These are phyloP conservation scores for Papilionanthe hybrid DNA, from an alignment of 116 monocot species.

Conservation along the genomic window DNA sequence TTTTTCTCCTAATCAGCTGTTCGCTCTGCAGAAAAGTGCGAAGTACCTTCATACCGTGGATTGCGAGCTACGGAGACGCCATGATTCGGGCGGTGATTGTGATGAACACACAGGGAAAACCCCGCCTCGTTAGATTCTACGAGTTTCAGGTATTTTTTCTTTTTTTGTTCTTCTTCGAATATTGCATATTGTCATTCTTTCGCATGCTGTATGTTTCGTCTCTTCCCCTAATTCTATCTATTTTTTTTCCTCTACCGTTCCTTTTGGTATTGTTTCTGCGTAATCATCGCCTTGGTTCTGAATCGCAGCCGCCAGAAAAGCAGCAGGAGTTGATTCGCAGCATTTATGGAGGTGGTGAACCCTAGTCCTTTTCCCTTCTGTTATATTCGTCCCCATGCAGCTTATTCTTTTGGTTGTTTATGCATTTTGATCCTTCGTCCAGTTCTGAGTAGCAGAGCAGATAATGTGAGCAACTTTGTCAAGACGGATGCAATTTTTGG, in stretches of 20 bases:
- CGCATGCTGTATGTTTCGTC: background rate
- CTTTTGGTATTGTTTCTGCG: background rate
- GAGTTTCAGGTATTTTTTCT: slow-evolving; percentile 49
- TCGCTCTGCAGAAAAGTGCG: background rate
- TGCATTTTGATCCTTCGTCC: slow-evolving; percentile 1
- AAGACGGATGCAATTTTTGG: slow-evolving; percentile 71
- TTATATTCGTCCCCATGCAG: background rate
- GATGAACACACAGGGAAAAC: slow-evolving; percentile 83
- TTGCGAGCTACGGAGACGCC: background rate
- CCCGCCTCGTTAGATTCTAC: slow-evolving; percentile 86
- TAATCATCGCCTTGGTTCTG: background rate
- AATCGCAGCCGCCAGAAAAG: slow-evolving; percentile 76
- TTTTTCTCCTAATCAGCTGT: too few species aligned
- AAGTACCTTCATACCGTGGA: background rate
- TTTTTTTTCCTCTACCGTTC: background rate
- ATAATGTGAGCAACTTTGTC: slow-evolving; percentile 76
- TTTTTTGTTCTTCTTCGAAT: background rate
- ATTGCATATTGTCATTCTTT: background rate
- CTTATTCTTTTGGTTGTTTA: background rate
- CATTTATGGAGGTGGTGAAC: slow-evolving; percentile 58
- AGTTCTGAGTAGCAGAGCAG: slow-evolving; percentile 67
- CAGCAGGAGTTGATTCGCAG: slow-evolving; percentile 77
- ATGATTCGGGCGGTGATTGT: slow-evolving; percentile 89
- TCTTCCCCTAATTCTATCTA: background rate
- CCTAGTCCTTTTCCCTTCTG: background rate